Percentiles rank a stretch among this genome's conserved stretches.
phyloP scores from a whole-genome alignment of 768 basidiomycete species.

The Agaricus blazei region DNA sequence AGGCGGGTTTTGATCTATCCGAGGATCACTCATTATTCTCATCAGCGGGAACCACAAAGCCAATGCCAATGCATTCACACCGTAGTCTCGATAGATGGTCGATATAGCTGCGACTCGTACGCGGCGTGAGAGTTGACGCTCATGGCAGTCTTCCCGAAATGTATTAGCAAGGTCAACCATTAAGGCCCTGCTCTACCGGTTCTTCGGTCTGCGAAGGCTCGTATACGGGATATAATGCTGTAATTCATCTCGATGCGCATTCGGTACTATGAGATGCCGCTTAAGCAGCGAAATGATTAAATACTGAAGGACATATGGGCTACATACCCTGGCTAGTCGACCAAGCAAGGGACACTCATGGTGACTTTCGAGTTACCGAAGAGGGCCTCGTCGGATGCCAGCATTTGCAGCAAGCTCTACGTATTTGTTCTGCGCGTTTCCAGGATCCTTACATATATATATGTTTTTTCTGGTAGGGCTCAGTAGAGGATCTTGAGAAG shows the following conservation, averaged over 20 bases:
- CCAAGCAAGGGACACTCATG: constrained; percentile 31
- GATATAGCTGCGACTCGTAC: too few species aligned
- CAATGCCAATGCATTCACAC: constrained; percentile 58
- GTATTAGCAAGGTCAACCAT: too few species aligned
- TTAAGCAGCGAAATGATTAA: constrained; percentile 29
- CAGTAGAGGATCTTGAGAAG: constrained; percentile 51
- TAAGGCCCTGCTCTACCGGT: constrained; percentile 57
- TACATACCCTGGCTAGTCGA: constrained; percentile 51
- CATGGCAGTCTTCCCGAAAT: too few species aligned
- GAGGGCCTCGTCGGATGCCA: constrained; percentile 33
- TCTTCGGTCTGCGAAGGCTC: constrained; percentile 45
- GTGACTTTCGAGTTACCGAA: too few species aligned
- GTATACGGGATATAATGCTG: constrained; percentile 37
- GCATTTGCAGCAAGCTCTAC: constrained; percentile 72
- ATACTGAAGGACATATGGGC: constrained; percentile 57
- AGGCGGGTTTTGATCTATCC: constrained; percentile 63
- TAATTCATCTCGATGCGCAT: constrained; percentile 79
- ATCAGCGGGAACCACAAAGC: neutral
- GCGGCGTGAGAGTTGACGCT: too few species aligned
- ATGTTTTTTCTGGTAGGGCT: constrained; percentile 32
- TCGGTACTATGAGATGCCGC: constrained; percentile 23
- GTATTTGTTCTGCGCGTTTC: constrained; percentile 15
- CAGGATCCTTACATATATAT: too few species aligned
- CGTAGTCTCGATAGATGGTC: constrained; percentile 40
- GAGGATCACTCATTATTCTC: constrained; percentile 55